These are phyloP conservation scores for Leccinum fuscescens DNA, from an alignment of 1,284 basidiomycete species.

Conservation along the genomic window DNA sequence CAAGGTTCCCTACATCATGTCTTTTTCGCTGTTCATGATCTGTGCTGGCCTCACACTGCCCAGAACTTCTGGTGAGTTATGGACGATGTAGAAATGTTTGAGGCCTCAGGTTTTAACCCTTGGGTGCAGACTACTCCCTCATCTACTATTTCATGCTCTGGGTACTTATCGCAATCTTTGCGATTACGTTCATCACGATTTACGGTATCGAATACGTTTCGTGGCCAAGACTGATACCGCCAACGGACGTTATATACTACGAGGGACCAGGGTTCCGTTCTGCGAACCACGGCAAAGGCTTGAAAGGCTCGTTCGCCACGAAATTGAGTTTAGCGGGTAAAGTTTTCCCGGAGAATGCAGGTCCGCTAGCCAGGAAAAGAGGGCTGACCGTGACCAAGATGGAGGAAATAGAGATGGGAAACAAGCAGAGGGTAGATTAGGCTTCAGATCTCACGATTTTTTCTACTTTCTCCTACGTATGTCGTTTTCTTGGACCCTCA, in stretches of 20 bases:
- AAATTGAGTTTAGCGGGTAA: conserved; percentile 35
- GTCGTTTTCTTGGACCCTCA: background rate
- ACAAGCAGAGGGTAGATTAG: conserved; percentile 70
- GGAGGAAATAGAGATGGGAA: conserved; percentile 59
- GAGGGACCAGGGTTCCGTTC: conserved; percentile 84
- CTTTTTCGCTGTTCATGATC: conserved; percentile 85
- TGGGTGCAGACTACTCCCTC: conserved; percentile 67
- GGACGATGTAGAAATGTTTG: conserved; percentile 4
- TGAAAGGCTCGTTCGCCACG: conserved; percentile 39
- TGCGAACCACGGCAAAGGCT: conserved; percentile 74
- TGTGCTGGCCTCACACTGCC: conserved; percentile 82
- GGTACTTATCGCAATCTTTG: conserved; percentile 60
- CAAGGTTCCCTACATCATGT: conserved; percentile 83
- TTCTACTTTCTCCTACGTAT: background rate
- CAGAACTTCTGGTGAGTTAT: conserved; percentile 71
- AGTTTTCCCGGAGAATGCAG: conserved; percentile 34
- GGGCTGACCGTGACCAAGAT: conserved; percentile 41
- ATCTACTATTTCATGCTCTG: conserved; percentile 80
- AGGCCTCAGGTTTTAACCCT: conserved; percentile 5
- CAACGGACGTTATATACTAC: conserved; percentile 84
- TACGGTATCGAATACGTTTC: conserved; percentile 89
- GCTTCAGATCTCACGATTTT: background rate
- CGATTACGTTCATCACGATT: conserved; percentile 69
- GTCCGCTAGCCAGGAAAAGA: conserved; percentile 37
- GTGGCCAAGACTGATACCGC: conserved; percentile 89